Percentiles rank a stretch among this genome's conserved stretches.
These are phyloP conservation scores for Drechslerella dactyloides DNA, from an alignment of 2,329 filamentous ascomycete genomes.

Conservation along the genomic window DNA sequence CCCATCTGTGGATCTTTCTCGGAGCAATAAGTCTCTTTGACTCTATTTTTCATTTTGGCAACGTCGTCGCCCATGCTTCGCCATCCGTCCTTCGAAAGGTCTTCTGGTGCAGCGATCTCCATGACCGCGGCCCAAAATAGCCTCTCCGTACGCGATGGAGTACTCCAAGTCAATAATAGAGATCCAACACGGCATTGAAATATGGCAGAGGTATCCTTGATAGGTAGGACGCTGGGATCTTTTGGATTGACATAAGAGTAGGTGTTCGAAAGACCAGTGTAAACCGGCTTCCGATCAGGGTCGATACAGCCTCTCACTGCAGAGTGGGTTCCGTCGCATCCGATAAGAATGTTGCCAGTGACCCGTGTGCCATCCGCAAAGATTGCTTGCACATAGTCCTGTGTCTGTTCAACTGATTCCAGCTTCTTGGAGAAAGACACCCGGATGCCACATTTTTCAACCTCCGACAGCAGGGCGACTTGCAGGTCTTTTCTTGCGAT, in stretches of 20 bases:
- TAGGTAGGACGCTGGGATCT: conserved; percentile 13
- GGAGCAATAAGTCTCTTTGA: conserved; percentile 42
- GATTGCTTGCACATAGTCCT: conserved; percentile 48
- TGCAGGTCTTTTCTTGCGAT: conserved; percentile 56
- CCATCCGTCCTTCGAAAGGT: conserved; percentile 38
- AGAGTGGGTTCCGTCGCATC: conserved; percentile 57
- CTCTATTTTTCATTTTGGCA: conserved; percentile 25
- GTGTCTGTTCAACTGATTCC: conserved; percentile 23
- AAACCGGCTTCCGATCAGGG: conserved; percentile 33
- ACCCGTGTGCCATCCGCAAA: conserved; percentile 55
- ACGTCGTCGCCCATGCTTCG: conserved; percentile 39
- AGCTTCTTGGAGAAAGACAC: conserved; percentile 52
- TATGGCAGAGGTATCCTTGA: conserved; percentile 39
- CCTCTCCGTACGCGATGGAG: conserved; percentile 27
- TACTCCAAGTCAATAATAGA: conserved; percentile 36
- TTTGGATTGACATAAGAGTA: conserved; percentile 39
- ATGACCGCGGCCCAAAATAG: conserved; percentile 44
- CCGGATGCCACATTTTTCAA: conserved; percentile 45
- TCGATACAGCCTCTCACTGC: conserved; percentile 53
- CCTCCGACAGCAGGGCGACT: conserved; percentile 52
- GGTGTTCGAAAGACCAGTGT: conserved; percentile 34
- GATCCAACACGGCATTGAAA: conserved; percentile 39
- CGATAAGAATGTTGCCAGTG: conserved; percentile 56
- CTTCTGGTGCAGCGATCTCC: conserved; percentile 24
- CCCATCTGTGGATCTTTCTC: conserved; percentile 37